Base-by-base conservation (phyloP, 73 alveolate genomes). In the Paramecium octaurelia region DNA sequence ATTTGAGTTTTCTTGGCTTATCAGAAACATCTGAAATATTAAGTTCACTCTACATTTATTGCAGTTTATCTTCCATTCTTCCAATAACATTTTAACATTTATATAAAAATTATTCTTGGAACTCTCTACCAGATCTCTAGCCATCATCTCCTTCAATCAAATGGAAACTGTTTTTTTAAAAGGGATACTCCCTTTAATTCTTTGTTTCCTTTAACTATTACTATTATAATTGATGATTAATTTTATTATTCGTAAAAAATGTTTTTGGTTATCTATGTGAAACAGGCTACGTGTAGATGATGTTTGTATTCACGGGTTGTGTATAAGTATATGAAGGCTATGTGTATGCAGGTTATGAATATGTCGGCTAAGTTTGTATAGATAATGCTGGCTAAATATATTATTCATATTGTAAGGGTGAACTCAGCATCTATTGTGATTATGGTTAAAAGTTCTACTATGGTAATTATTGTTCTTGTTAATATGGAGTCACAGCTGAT, bases 181-280 rank as follows among this genome's bases (percentile, higher is more conserved):
- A 4, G 21, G 69, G 34, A 75, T 75, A 4, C 1, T 75, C 68
- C 18, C 68, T 35, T 24, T 54, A 42, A 18, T 38, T 16, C n/a
- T 80, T 80, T 73, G 64, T 11, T 9, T 73, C 46, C 64, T 73
- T 43, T 14, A 36, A 21, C 35, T 54, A 54, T 54, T 54, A 18
- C 8, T 73, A 27, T 27, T 31, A 18, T 12, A 48, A 14, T 21
- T 44, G 14, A 23, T 27, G 46, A 35, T 75, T 35, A 14, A 80
- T 31, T 80, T 80, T 80, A 46, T 80, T 42, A 80, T 80, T 80
- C 2, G 91, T 20, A 20, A 80, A 80, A 35, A 80, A 80, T 4
- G 91, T 42, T 80, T 80, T 80, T 42, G 91, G 91, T 42, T 59
- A 64, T 48, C 75, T 16, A 21, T 80, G 91, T 80, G 87, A 73